Evolutionary conservation across 768 basidiomycete species (phyloP).

Genomic region (Mycena amicta): DNA sequence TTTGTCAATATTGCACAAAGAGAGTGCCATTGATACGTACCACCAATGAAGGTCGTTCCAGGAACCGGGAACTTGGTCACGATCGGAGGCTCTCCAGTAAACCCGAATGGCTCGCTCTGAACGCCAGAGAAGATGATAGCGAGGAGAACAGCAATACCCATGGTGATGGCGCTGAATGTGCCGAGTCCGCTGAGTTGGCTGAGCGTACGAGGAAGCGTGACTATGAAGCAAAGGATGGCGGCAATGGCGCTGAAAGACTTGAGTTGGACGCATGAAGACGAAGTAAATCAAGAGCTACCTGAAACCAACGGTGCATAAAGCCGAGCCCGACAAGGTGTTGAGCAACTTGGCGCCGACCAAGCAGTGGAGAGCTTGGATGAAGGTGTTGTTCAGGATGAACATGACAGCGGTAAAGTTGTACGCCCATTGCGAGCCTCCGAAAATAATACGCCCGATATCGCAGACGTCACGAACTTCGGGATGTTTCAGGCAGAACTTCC

Average conservation of each 20-base stretch:
- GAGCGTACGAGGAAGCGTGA: conserved; percentile 47
- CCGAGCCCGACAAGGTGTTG: conserved; percentile 46
- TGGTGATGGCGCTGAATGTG: conserved; percentile 43
- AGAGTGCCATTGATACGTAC: conserved; percentile 20
- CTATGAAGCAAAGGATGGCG: conserved; percentile 41
- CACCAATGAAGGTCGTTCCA: conserved; percentile 42
- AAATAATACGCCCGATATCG: conserved; percentile 51
- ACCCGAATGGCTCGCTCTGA: conserved; percentile 45
- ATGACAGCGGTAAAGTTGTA: conserved; percentile 54
- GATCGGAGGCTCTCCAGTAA: conserved; percentile 37
- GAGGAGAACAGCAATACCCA: conserved; percentile 49
- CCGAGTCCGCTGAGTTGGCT: conserved; percentile 44
- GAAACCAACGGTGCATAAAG: conserved; percentile 44
- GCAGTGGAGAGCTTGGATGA: conserved; percentile 54
- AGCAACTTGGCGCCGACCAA: conserved; percentile 49
- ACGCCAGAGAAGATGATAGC: conserved; percentile 44
- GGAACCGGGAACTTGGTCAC: conserved; percentile 38
- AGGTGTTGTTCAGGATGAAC: conserved; percentile 58
- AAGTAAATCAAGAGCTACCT: conserved; percentile 9
- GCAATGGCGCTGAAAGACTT: conserved; percentile 29
- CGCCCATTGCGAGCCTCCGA: conserved; percentile 47
- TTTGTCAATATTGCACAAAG: too few relatives aligned
- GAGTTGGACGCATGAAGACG: not conserved
- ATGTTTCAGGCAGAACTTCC: conserved; percentile 51
- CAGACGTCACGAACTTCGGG: conserved; percentile 53